Base-by-base conservation (phyloP, 2,329 filamentous ascomycete genomes). In the Ophiostoma himal-ulmi region DNA sequence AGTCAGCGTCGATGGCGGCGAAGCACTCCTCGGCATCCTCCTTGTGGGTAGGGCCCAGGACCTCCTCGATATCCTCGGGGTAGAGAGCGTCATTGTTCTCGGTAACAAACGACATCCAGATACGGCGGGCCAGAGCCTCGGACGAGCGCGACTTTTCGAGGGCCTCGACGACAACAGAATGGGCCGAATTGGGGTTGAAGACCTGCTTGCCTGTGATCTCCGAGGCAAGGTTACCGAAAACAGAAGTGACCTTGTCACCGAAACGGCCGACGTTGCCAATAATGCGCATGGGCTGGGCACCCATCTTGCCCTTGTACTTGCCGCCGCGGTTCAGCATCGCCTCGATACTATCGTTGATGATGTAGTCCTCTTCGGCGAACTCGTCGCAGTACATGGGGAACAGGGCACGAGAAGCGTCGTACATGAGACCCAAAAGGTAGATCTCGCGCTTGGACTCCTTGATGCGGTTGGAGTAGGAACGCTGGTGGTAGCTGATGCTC, bases 61-160 rank as follows among this genome's bases (percentile, higher is more conserved):
- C 94, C 78, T 98, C 94, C 39, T 89, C 78, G 52, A 99, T 85
- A 77, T 99, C 95, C 5, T 97, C 93, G 10, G 86, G 80, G 74
- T 86, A 92, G 10, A 99, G 83, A 0, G 89, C 83, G 57, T 97
- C 92, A 71, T 89, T 89, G 75, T 93, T 93, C 79, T 98, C 94
- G 4, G 95, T 88, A 1, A 97, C 95, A 77, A 97, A 96, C 0
- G 94, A 97, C 92, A 97, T 96, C 95, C 95, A 98, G 73, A 98
- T 90, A 76, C 95, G 91, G 75, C 88, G 90, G n/a, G 92, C 94
- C 71, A 98, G 82, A n/a, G 95, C 95, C 78, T 98, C 94, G 0
- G 93, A 92, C 7, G 93, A 91, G 72, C 86, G 85, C 62, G 87
- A 88, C 81, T 93, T 94, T 79, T 97, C 94, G 41, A 98, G 84